Base-by-base conservation (phyloP, 2,329 filamentous ascomycete genomes). In the Fusarium buxicola region DNA sequence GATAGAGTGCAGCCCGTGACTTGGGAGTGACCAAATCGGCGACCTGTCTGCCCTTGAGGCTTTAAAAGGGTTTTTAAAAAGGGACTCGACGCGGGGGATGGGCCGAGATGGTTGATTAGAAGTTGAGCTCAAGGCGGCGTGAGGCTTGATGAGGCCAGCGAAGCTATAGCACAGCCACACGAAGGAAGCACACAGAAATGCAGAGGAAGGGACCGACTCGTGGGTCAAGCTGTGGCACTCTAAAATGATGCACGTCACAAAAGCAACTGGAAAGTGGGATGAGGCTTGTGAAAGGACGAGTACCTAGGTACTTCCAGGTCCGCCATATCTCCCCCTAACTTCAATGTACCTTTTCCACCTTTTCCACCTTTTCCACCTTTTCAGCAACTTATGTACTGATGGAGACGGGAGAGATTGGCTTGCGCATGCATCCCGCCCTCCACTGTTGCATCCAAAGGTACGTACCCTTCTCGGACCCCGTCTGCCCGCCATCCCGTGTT, bases 91-190 rank as follows among this genome's bases (percentile, higher is more conserved):
- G 63, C 53, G 68, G 69, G 63, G 65, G 68, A 58, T 60, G 57
- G 55, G 35, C 43, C 57, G 58, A 65, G 51, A 58, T 55, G 49
- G 40, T 65, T 55, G 58, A 48, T 54, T 43, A 43, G 28, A 48
- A 65, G 55, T 30, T 27, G 47, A 65, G 57, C 57, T 68, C 52
- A 50, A 59, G 44, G 46, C 58, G 45, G 54, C 50, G 51, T 58
- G 56, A 45, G 50, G 60, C 55, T 61, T 57, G 66, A 63, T 71
- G 68, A 70, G 68, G 69, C 69, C 69, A 71, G 66, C 69, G 65
- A 71, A 71, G 68, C 69, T 71, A 52, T 34, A 53, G 66, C 68
- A 69, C 69, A 69, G 69, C 69, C 69, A 71, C 69, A 55, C 51
- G 39, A 56, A 45, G 21, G 32, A n/a, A 30, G 40, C 21, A 46